Conservation (phyloP, 768 basidiomycete genomes). For the Phanerochaete sordida region DNA sequence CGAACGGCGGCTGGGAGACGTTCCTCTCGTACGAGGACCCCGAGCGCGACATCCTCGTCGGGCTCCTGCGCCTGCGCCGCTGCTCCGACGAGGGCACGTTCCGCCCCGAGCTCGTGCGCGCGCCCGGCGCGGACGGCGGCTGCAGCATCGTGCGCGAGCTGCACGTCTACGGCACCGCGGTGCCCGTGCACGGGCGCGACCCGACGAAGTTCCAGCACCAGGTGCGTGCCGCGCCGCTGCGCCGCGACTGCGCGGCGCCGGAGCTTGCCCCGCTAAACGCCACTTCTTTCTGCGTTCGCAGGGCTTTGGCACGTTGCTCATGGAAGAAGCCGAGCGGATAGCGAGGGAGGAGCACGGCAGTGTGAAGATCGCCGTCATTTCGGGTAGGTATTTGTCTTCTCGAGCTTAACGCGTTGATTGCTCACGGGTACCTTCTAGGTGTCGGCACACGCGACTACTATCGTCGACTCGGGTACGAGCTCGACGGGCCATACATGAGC, state of each 20-base stretch:
- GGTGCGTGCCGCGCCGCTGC: constrained; percentile 32
- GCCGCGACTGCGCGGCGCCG: not conserved
- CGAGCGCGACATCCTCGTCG: constrained; percentile 93
- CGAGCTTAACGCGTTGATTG: constrained; percentile 1
- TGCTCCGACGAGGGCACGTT: constrained; percentile 98
- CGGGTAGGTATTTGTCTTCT: constrained; percentile 49
- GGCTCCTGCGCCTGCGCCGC: constrained; percentile 86
- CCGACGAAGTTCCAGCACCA: constrained; percentile 99
- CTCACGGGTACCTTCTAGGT: constrained; percentile 37
- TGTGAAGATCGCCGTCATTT: constrained; percentile 94
- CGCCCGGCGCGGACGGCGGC: constrained; percentile 67
- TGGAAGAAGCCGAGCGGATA: constrained; percentile 99
- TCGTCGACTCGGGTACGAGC: constrained; percentile 86
- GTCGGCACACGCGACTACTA: constrained; percentile 99
- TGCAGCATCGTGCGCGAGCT: constrained; percentile 93
- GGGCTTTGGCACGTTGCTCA: constrained; percentile 95
- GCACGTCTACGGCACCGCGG: constrained; percentile 97
- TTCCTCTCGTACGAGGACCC: constrained; percentile 99
- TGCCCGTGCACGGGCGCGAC: constrained; percentile 94
- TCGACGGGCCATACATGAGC: constrained; percentile 99
- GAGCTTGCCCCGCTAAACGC: constrained; percentile 3
- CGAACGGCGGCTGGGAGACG: constrained; percentile 99
- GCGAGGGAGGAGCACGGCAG: constrained; percentile 96
- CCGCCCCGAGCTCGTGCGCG: constrained; percentile 80
- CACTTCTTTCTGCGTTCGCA: constrained; percentile 26